These are phyloP conservation scores for Solanum dulcamara DNA, from an alignment of 257 asterid genomes.

Conservation along the genomic window DNA sequence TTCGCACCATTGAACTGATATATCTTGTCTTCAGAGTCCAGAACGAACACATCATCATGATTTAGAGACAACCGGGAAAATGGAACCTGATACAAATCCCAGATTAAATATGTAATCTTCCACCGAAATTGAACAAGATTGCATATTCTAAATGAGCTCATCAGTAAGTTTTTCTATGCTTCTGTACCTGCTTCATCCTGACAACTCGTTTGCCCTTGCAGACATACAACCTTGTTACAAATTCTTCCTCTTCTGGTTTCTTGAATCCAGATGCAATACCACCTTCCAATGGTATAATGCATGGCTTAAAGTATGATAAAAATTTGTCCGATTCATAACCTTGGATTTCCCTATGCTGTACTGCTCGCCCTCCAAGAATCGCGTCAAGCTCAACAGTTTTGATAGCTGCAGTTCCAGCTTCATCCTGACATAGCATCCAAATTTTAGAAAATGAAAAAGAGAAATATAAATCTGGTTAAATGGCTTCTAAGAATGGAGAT, in stretches of 20 bases:
- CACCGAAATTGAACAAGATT: background rate
- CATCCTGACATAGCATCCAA: conserved; percentile 40
- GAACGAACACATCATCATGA: conserved; percentile 94
- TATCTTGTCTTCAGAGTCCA: conserved; percentile 83
- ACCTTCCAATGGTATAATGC: conserved; percentile 92
- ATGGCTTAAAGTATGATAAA: conserved; percentile 86
- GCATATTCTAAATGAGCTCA: background rate
- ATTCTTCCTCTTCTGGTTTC: conserved; percentile 76
- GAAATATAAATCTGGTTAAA: background rate
- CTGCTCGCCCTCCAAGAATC: conserved; percentile 95
- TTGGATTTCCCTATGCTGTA: conserved; percentile 91
- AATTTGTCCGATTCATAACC: conserved; percentile 90
- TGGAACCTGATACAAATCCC: conserved; percentile 54
- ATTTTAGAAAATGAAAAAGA: background rate
- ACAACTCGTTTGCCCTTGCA: conserved; percentile 87
- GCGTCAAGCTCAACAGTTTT: conserved; percentile 97
- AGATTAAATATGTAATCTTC: background rate
- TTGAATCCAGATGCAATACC: conserved; percentile 90
- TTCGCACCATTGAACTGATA: conserved; percentile 97
- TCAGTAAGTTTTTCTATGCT: background rate
- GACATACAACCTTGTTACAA: conserved; percentile 67
- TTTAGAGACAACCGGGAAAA: conserved; percentile 90
- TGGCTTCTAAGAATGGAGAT: background rate
- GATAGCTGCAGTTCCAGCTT: conserved; percentile 95
- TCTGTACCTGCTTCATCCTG: conserved; percentile 73